Percentiles rank a stretch among this genome's conserved stretches.
phyloP scores from a whole-genome alignment of 179 eudicot genomes.

The Heliamphora pulchella region DNA sequence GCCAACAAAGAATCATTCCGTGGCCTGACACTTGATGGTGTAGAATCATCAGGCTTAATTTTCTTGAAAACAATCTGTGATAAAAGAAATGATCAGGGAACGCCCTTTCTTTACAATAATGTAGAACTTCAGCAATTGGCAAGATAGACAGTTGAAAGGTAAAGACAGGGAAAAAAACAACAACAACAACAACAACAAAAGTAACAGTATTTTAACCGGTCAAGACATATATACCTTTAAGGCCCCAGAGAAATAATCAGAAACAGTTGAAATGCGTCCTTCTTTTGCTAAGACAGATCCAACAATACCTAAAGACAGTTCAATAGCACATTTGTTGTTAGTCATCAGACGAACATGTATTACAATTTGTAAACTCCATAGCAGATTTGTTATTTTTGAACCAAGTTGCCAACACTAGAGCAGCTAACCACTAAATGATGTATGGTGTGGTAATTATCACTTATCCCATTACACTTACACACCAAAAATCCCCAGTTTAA shows the following conservation, averaged over 20 bases:
- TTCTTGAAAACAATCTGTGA: conserved; percentile 57
- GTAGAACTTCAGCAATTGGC: background rate
- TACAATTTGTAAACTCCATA: background rate
- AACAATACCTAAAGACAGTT: conserved; percentile 35
- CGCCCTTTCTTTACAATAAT: background rate
- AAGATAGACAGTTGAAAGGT: background rate
- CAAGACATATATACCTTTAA: conserved; percentile 44
- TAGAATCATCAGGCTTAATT: conserved; percentile 42
- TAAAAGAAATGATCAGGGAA: background rate
- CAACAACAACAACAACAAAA: background rate
- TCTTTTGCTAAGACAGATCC: conserved; percentile 82
- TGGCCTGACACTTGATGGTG: conserved; percentile 49
- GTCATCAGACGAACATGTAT: background rate
- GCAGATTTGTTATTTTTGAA: background rate
- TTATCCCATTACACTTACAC: background rate
- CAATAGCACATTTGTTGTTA: background rate
- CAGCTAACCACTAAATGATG: conserved; percentile 9
- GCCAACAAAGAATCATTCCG: conserved; percentile 60
- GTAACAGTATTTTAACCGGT: background rate
- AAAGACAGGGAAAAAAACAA: background rate
- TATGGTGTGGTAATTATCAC: background rate
- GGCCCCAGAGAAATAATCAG: conserved; percentile 73
- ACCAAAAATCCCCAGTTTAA: background rate
- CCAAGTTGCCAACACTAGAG: background rate
- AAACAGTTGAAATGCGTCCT: conserved; percentile 54